Evolutionary conservation across 2,329 filamentous ascomycete species (phyloP), one percentile per base, ranked within the genome.

Genomic region (Alternaria viburni): DNA sequence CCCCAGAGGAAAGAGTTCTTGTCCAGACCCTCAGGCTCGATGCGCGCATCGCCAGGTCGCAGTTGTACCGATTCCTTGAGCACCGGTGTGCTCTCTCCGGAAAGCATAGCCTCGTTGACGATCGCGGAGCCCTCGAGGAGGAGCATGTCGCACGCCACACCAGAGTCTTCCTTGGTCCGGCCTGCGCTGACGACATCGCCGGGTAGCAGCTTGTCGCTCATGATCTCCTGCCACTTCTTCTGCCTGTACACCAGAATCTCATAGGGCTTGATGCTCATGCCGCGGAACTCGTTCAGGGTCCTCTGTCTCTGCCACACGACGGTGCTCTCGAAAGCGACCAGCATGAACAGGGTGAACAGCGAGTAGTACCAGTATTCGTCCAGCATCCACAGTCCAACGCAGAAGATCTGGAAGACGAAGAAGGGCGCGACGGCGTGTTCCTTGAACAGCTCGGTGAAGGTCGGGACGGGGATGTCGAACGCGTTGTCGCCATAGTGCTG

Each of bases 281-380:
- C 93, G 54, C 96, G 93, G 84, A 99, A 99, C 82, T 99, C 96
- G 77, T 88, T 96, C 69, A 99, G 83, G 2, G 96, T 99, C 71
- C 95, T 88, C 86, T 99, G 96, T 65, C 96, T 90, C 83, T 99
- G 96, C 96, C 96, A 99, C 15, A 99, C 96, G 41, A 99, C 96
- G 3, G 96, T 99, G 80, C 94, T 97, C 84, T 99, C 96, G 73
- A 99, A 99, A 62, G 89, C 90, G 70, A 99, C 93, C 59, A 99
- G 88, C 96, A 99, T 99, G 84, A 98, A 94, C 21, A 99, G 89
- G 1, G 96, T 99, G 82, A 99, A 99, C 19, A 99, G 88, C 65
- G 96, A 98, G 83, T 99, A 99, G 85, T 99, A 99, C 96, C 96
- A 99, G 83, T 98, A 99, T 82, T 99, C 96, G 77, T 99, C 96